Evolutionary conservation across 257 asterid species (phyloP).

Genomic region (Capsicum rhomboideum): DNA sequence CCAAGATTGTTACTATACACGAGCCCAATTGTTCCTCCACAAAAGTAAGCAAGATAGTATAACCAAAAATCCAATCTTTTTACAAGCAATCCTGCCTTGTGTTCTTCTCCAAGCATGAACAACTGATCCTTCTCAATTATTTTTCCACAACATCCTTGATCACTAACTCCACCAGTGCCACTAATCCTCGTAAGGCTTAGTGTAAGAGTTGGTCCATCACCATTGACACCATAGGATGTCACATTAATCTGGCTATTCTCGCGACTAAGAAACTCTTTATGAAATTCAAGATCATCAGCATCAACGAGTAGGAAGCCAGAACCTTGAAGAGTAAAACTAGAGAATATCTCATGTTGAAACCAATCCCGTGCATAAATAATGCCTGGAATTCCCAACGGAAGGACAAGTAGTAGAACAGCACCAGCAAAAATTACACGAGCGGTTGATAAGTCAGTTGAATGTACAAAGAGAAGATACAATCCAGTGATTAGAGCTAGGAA

Average conservation of each 20-base stretch:
- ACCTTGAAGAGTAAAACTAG: conserved; percentile 33
- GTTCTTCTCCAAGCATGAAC: conserved; percentile 73
- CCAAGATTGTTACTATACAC: conserved; percentile 91
- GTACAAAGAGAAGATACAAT: conserved; percentile 67
- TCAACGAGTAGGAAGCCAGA: conserved; percentile 60
- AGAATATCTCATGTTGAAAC: conserved; percentile 37
- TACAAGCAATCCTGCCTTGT: conserved; percentile 38
- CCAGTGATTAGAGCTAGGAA: conserved; percentile 58
- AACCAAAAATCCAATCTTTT: conserved; percentile 78
- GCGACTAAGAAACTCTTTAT: conserved; percentile 42
- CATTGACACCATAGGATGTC: neutral
- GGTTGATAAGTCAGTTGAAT: conserved; percentile 17
- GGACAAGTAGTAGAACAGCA: conserved; percentile 50
- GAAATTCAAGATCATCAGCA: conserved; percentile 52
- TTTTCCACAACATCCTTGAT: conserved; percentile 28
- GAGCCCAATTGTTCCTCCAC: conserved; percentile 89
- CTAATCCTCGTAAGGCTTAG: neutral
- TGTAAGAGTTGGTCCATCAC: neutral
- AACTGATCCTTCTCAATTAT: conserved; percentile 44
- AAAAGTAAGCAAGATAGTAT: conserved; percentile 56
- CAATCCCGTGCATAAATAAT: conserved; percentile 57
- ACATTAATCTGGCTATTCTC: conserved; percentile 24
- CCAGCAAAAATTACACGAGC: conserved; percentile 48
- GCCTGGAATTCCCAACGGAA: conserved; percentile 71
- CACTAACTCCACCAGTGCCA: conserved; percentile 7